Evolutionary conservation across 108 stramenopile genomes (phyloP).

Genomic region (Skeletonema menzelii): DNA sequence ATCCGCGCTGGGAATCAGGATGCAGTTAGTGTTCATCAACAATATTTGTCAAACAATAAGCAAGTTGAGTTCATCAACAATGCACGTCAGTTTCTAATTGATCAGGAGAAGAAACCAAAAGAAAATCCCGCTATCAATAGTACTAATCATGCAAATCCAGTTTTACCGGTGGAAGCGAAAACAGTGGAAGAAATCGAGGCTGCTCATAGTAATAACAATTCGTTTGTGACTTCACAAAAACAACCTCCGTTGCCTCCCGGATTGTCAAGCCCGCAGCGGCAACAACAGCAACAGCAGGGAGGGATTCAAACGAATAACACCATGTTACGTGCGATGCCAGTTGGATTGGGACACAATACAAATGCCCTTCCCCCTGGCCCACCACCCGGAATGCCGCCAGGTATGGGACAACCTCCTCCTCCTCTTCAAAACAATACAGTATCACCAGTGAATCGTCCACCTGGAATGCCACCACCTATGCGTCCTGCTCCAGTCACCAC

Average conservation of each 20-base stretch:
- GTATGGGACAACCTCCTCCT: slow-evolving; percentile 2
- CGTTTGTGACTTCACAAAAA: background rate
- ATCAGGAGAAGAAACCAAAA: slow-evolving; percentile 4
- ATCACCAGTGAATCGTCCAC: slow-evolving; percentile 7
- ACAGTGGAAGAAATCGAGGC: background rate
- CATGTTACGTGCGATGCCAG: background rate
- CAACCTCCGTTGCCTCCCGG: background rate
- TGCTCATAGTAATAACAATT: slow-evolving; percentile 2
- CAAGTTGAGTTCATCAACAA: slow-evolving; percentile 60
- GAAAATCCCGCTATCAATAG: background rate
- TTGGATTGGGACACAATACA: background rate
- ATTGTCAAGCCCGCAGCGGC: background rate
- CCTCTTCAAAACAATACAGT: background rate
- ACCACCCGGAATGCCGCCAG: slow-evolving; percentile 13
- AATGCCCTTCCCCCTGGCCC: background rate
- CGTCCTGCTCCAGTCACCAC: background rate
- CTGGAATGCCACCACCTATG: slow-evolving; percentile 12
- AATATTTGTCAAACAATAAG: slow-evolving; percentile 48
- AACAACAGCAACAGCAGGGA: background rate
- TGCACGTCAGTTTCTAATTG: slow-evolving; percentile 58
- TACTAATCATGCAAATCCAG: slow-evolving; percentile 3
- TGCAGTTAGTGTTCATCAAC: slow-evolving; percentile 67
- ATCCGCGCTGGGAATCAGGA: slow-evolving; percentile 59
- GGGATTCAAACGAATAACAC: background rate
- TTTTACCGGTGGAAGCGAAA: background rate